These are phyloP conservation scores for Acanthamoeba rhysodes DNA, from an alignment of 208 protist genomes.

Conservation along the genomic window DNA sequence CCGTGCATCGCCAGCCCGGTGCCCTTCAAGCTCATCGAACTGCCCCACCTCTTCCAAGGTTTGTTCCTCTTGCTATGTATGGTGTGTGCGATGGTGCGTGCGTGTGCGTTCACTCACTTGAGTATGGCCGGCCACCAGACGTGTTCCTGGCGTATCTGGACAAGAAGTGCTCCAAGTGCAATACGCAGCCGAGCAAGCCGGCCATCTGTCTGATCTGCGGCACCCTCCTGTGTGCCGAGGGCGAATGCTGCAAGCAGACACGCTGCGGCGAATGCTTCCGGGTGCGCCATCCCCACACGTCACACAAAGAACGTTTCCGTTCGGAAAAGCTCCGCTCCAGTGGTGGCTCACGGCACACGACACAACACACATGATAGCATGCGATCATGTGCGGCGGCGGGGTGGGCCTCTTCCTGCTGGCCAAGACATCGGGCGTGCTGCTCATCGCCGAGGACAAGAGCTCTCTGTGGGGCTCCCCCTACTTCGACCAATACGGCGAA, in stretches of 20 bases:
- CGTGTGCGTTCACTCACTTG: background rate
- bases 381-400: slow-evolving; percentile 50
- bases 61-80: background rate
- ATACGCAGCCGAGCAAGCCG: slow-evolving; percentile 31
- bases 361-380: background rate
- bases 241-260: slow-evolving; percentile 1
- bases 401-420: slow-evolving; percentile 28
- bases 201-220: slow-evolving; percentile 54
- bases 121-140: background rate
- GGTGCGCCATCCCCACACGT: background rate
- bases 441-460: slow-evolving; percentile 53
- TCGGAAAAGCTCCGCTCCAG: background rate
- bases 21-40: slow-evolving; percentile 60
- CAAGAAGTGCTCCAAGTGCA: slow-evolving; percentile 45
- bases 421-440: slow-evolving; percentile 57
- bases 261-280: slow-evolving; percentile 59
- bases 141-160: slow-evolving; percentile 21
- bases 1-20: background rate
- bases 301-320: too few relatives aligned
- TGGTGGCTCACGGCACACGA: background rate
- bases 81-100: background rate
- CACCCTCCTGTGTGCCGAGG: slow-evolving; percentile 5
- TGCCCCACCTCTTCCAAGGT: slow-evolving; percentile 54
- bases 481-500: slow-evolving; percentile 63
- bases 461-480: slow-evolving; percentile 62